phyloP scores from a whole-genome alignment of 257 asterid species.

The Phtheirospermum japonicum region DNA sequence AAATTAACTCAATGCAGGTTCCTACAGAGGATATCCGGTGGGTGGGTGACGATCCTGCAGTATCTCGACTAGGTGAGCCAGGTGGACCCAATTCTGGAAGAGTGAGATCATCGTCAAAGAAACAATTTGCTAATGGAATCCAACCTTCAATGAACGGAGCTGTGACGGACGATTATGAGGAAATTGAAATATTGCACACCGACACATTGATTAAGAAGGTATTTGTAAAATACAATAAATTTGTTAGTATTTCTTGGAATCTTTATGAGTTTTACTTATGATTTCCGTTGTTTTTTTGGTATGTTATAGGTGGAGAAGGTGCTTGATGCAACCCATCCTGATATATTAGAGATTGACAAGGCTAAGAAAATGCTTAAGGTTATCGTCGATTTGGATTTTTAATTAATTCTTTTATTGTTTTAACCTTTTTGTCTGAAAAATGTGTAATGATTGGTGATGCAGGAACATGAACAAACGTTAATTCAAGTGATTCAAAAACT shows the following conservation, averaged over 20 bases:
- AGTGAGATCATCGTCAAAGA: conserved; percentile 47
- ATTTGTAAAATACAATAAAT: neutral
- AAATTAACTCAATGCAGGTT: conserved; percentile 46
- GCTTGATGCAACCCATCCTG: conserved; percentile 81
- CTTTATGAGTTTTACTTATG: conserved; percentile 1
- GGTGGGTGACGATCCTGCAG: conserved; percentile 83
- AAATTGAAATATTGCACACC: conserved; percentile 80
- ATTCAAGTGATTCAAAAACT: conserved; percentile 81
- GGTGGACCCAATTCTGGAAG: conserved; percentile 49
- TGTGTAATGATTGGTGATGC: conserved; percentile 36
- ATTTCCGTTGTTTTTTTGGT: conserved; percentile 14
- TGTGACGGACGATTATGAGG: conserved; percentile 44
- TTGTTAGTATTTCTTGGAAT: neutral
- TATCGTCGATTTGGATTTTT: neutral
- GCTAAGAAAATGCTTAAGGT: conserved; percentile 98
- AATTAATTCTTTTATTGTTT: conserved; percentile 13
- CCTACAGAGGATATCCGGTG: conserved; percentile 84
- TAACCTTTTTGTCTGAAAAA: conserved; percentile 17
- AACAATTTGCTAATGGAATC: conserved; percentile 46
- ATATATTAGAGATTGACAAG: conserved; percentile 66
- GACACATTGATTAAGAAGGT: conserved; percentile 89
- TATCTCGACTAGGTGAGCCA: conserved; percentile 50
- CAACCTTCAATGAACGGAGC: conserved; percentile 52
- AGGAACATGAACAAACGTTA: conserved; percentile 90
- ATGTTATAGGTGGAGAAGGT: conserved; percentile 78